phyloP scores from a whole-genome alignment of 1,139 yeast species.

The Candida freyschussii region DNA sequence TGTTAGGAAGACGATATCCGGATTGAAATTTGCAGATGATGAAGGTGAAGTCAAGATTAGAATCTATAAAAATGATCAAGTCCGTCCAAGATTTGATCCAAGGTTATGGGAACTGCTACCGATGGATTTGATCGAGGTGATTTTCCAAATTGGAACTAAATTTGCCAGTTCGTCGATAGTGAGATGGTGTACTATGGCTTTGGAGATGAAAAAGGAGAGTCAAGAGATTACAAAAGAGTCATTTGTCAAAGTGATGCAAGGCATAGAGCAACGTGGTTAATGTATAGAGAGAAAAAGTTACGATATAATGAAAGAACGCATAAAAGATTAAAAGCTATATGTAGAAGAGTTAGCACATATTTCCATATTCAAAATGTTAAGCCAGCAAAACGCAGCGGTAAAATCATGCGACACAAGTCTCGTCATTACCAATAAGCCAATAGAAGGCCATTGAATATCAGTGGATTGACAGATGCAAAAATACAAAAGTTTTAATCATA shows the following conservation, averaged over 20 bases:
- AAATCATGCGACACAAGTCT: slow-evolving; percentile 22
- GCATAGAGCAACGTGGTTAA: neutral
- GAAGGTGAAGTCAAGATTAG: slow-evolving; percentile 3
- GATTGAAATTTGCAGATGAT: slow-evolving; percentile 5
- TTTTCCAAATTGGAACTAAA: slow-evolving; percentile 8
- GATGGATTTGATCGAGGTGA: slow-evolving; percentile 8
- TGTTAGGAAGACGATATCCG: slow-evolving; percentile 11
- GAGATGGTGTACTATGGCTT: slow-evolving; percentile 7
- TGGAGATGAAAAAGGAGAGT: slow-evolving; percentile 4
- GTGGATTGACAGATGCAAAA: slow-evolving; percentile 27
- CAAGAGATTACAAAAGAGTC: slow-evolving; percentile 3
- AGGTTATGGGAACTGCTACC: slow-evolving; percentile 9
- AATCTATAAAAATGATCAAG: neutral
- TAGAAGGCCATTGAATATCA: slow-evolving; percentile 11
- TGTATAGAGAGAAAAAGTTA: no score
- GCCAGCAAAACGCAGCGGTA: no score
- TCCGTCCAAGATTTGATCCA: slow-evolving; percentile 1
- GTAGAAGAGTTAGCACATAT: no score
- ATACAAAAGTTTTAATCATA: slow-evolving; percentile 23
- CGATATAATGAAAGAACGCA: no score
- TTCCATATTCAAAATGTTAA: no score
- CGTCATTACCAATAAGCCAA: slow-evolving; percentile 16
- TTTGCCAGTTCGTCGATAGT: slow-evolving; percentile 6
- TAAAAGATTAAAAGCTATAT: no score
- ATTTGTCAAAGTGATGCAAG: slow-evolving; percentile 3